Base-by-base conservation (phyloP, 2,329 filamentous ascomycete species). In the Fusarium oxysporum region DNA sequence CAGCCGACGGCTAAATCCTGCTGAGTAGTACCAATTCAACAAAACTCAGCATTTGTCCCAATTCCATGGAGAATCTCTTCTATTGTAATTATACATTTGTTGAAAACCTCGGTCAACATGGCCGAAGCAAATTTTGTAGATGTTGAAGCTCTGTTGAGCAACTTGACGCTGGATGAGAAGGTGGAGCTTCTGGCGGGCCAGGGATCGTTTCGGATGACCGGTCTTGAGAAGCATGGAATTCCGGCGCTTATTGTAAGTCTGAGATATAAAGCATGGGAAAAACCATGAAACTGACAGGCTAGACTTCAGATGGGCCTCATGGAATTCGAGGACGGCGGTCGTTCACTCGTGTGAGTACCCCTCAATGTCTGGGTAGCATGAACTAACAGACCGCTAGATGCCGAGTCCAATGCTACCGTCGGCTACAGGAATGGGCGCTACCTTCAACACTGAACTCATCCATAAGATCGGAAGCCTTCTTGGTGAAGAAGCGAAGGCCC, bases 361-460 rank as follows among this genome's bases (percentile, higher is more conserved):
- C 33, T 1, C 5, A 32, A 10, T 4, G 8, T 17, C 14, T 14
- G 17, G 3, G 16, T 3, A 19, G 6, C 6, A 40, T 10, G 5
- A 1, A 25, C 21, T 25, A 21, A 65, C 25, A 33, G 13, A 4
- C 21, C 23, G 8, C 13, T 32, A 75, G 71, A 67, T 64, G 41
- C 25, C 92, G 90, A 32, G 85, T 80, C 8, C 81, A 2, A 67
- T 77, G 69, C 58, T 77, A 6, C 78, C 77, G 0, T 79, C 73
- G 13, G 80, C 77, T 13, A 79, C 77, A 25, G 76, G 66, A 33
- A 75, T 92, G 68, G 90, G 89, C 10, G 89, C 90, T 17, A 91
- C 90, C 13, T 92, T 90, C 84, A 89, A 92, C 72, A 74, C 83
- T 4, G 85, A 88, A 3, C 80, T 92, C n/a, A 83, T 91, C 43